phyloP scores from a whole-genome alignment of 345 rosid species.

The Anastatica hierochuntica region DNA sequence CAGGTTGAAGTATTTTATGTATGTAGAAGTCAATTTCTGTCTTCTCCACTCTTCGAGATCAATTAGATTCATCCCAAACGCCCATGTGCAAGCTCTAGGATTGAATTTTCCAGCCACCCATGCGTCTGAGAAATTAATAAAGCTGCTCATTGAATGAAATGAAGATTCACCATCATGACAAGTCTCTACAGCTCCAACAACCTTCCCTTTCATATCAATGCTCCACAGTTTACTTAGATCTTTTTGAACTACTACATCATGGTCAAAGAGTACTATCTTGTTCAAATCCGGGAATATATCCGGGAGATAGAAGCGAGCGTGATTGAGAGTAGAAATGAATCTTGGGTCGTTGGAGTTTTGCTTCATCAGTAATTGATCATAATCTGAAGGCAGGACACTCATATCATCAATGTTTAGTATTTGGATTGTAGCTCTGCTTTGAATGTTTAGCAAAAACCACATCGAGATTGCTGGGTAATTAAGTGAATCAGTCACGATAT shows the following conservation, averaged over 20 bases:
- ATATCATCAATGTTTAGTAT: constrained; percentile 58
- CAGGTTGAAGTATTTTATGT: constrained; percentile 52
- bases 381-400: constrained; percentile 48
- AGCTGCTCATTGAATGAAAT: constrained; percentile 46
- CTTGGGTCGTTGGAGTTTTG: constrained; percentile 54
- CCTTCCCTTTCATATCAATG: constrained; percentile 69
- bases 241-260: constrained; percentile 87
- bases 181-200: constrained; percentile 83
- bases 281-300: constrained; percentile 63
- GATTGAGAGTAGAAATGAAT: constrained; percentile 61
- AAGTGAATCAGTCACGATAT: constrained; percentile 77
- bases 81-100: constrained; percentile 81
- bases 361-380: constrained; percentile 39
- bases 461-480: constrained; percentile 77
- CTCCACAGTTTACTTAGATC: constrained; percentile 66
- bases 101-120: constrained; percentile 46
- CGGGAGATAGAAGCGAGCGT: constrained; percentile 82
- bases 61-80: constrained; percentile 87
- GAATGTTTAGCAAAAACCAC: constrained; percentile 79
- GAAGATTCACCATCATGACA: constrained; percentile 55
- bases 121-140: constrained; percentile 62
- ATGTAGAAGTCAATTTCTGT: constrained; percentile 43
- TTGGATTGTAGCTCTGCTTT: constrained; percentile 50
- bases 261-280: constrained; percentile 73
- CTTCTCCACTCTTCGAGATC: constrained; percentile 79